A percentile compares a stretch with the other conserved stretches of the same genome.
Conservation (phyloP, 305 asterid species). For the Nicotiana rustica region DNA sequence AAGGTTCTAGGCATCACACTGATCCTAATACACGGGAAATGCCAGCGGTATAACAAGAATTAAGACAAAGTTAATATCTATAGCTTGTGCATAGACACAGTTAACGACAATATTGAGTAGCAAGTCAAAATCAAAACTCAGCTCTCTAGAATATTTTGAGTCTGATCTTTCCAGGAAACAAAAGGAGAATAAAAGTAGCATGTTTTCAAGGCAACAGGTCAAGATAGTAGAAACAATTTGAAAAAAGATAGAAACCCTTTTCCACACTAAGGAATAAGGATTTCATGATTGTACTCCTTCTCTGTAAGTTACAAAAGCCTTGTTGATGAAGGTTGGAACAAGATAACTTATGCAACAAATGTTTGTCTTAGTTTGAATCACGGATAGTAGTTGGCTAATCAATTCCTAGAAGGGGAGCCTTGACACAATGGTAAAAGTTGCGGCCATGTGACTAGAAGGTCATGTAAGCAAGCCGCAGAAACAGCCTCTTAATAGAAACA, state of each 20-base stretch:
- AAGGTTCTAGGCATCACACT: background rate
- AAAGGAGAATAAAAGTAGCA: background rate
- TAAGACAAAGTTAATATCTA: background rate
- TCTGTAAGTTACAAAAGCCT: background rate
- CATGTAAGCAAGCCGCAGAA: too few relatives aligned
- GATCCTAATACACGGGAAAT: conserved; percentile 20
- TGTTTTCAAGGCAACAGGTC: background rate
- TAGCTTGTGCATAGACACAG: background rate
- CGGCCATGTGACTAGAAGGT: too few relatives aligned
- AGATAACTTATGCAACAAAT: background rate
- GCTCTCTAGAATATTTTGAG: conserved; percentile 11
- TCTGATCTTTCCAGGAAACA: background rate
- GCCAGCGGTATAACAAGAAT: background rate
- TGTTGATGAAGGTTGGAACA: background rate
- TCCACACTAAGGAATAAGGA: background rate
- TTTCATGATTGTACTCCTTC: background rate
- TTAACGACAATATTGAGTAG: background rate
- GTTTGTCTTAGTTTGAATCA: background rate
- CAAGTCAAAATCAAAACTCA: background rate
- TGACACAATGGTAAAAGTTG: too few relatives aligned
- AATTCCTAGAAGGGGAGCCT: too few relatives aligned
- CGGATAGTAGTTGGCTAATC: too few relatives aligned
- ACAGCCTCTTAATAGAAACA: too few relatives aligned
- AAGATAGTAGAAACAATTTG: background rate
- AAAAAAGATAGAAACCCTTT: background rate